Evolutionary conservation across 2,329 filamentous ascomycete species (phyloP).

Genomic region (Metarhizium humberi): DNA sequence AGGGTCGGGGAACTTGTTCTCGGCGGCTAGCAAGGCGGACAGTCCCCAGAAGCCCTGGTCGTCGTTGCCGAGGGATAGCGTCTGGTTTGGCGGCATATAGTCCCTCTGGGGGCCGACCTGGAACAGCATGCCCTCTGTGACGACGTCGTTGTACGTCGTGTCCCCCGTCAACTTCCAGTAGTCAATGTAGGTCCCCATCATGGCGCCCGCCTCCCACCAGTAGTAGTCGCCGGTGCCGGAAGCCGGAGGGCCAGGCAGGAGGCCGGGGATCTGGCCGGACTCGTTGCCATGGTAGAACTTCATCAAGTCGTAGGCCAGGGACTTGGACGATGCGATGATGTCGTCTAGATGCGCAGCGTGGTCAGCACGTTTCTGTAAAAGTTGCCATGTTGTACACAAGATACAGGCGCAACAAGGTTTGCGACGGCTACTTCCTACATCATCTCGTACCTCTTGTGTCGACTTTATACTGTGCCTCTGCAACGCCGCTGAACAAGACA

Average conservation of each 20-base stretch:
- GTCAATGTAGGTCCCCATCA: slow-evolving; percentile 53
- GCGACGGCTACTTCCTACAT: background rate
- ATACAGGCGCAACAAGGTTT: background rate
- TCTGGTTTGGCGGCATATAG: slow-evolving; percentile 45
- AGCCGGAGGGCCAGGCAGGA: slow-evolving; percentile 44
- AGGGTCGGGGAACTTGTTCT: slow-evolving; percentile 45
- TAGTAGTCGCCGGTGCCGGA: slow-evolving; percentile 46
- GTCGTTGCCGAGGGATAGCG: slow-evolving; percentile 46
- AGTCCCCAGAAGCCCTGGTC: slow-evolving; percentile 59
- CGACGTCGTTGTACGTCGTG: slow-evolving; percentile 41
- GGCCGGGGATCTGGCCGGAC: slow-evolving; percentile 42
- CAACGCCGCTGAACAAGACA: background rate
- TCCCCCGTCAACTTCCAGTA: slow-evolving; percentile 55
- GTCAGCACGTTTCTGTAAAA: background rate
- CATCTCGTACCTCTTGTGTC: background rate
- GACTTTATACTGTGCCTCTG: background rate
- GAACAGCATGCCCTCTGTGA: slow-evolving; percentile 39
- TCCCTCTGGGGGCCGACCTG: slow-evolving; percentile 41
- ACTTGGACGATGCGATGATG: slow-evolving; percentile 33
- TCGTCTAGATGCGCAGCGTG: slow-evolving; percentile 23
- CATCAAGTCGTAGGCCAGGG: slow-evolving; percentile 41
- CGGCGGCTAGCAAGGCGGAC: slow-evolving; percentile 49
- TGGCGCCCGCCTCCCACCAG: slow-evolving; percentile 56
- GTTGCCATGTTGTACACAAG: background rate
- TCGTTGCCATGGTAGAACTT: slow-evolving; percentile 40